Percentiles rank a stretch among this genome's conserved stretches.
Evolutionary conservation across 78 protist genomes (phyloP).

Genomic region (Planoprotostelium fungivorum): DNA sequence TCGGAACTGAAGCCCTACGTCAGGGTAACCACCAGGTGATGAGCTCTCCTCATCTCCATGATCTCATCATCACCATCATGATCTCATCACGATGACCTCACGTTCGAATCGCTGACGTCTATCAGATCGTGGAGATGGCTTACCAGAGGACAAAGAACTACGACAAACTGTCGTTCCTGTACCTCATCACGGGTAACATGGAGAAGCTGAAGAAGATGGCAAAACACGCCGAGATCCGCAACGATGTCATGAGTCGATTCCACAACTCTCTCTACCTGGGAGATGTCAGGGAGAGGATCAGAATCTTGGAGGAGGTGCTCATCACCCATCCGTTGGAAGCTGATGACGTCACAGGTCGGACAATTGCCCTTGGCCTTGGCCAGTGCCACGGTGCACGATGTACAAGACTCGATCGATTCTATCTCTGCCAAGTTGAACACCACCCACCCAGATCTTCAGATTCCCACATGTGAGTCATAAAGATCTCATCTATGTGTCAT

Average conservation of each 20-base stretch:
- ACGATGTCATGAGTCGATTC: slow-evolving; percentile 73
- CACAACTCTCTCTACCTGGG: slow-evolving; percentile 91
- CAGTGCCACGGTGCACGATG: slow-evolving; percentile 80
- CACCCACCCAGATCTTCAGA: slow-evolving; percentile 4
- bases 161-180: slow-evolving; percentile 90
- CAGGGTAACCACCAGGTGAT: slow-evolving; percentile 87
- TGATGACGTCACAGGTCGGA: slow-evolving; percentile 18
- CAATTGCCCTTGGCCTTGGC: slow-evolving; percentile 80
- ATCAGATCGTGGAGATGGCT: slow-evolving; percentile 87
- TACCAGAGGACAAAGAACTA: slow-evolving; percentile 79
- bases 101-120: neutral
- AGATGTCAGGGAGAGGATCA: slow-evolving; percentile 80
- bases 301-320: slow-evolving; percentile 40
- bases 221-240: slow-evolving; percentile 72
- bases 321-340: slow-evolving; percentile 13
- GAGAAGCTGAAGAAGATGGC: slow-evolving; percentile 86
- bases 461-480: slow-evolving; percentile 3
- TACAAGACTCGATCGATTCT: slow-evolving; percentile 56
- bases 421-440: slow-evolving; percentile 5
- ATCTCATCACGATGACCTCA: neutral
- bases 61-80: too few relatives aligned
- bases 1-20: slow-evolving; percentile 83
- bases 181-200: slow-evolving; percentile 91
- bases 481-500: too few relatives aligned
- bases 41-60: too few relatives aligned